A percentile compares a stretch with the other conserved stretches of the same genome.
phyloP scores from a whole-genome alignment of 371 early-diverging fungal genomes.

The Mucor velutinosus region DNA sequence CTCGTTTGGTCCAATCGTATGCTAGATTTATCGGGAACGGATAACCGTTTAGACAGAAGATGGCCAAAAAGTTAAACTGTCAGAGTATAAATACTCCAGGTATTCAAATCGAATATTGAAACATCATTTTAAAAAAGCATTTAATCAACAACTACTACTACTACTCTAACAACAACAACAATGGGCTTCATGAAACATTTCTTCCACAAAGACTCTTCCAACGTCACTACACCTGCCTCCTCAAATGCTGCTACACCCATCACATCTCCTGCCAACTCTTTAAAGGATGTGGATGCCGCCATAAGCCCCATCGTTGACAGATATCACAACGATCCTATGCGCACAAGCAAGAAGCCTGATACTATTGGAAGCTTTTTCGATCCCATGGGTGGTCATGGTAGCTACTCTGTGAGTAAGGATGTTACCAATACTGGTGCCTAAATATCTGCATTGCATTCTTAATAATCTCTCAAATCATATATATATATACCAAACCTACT shows the following conservation, averaged over 20 bases:
- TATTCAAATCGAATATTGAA: not conserved
- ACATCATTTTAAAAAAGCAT: not conserved
- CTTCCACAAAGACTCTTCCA: not conserved
- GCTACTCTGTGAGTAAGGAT: slow-evolving; percentile 27
- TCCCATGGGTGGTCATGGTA: slow-evolving; percentile 42
- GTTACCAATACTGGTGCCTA: slow-evolving; percentile 43
- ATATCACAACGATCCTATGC: slow-evolving; percentile 28
- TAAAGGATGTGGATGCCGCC: not conserved
- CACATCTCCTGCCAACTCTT: slow-evolving; percentile 13
- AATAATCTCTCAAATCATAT: not conserved
- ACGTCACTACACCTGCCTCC: not conserved
- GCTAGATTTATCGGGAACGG: slow-evolving; percentile 1
- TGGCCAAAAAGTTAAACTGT: not conserved
- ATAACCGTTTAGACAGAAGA: slow-evolving; percentile 16
- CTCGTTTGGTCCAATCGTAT: slow-evolving; percentile 9
- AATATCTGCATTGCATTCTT: slow-evolving; percentile 24
- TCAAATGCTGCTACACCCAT: slow-evolving; percentile 18
- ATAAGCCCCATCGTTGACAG: not conserved
- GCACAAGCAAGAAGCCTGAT: slow-evolving; percentile 18
- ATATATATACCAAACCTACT: not conserved
- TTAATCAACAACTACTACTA: not conserved
- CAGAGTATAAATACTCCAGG: not conserved
- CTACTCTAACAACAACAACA: not conserved
- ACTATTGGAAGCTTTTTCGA: slow-evolving; percentile 34
- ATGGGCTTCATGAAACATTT: slow-evolving; percentile 22